These are phyloP conservation scores for Wallacemonas collosoma DNA, from an alignment of 208 protist species.

Conservation along the genomic window DNA sequence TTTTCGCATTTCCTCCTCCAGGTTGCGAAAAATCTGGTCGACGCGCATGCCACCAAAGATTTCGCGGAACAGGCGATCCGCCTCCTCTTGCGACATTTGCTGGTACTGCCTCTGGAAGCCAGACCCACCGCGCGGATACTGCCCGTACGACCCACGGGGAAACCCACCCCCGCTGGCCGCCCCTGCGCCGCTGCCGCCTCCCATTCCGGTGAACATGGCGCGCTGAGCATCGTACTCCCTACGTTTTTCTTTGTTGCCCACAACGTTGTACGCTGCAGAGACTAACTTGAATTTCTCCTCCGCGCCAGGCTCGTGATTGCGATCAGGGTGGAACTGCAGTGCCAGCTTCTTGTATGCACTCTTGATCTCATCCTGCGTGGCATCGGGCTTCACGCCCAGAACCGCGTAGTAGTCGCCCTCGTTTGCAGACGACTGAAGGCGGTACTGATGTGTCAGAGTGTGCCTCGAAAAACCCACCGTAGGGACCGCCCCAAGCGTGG, in stretches of 20 bases:
- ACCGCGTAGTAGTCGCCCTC: slow-evolving; percentile 73
- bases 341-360: slow-evolving; percentile 89
- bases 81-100: slow-evolving; percentile 89
- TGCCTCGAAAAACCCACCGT: not conserved
- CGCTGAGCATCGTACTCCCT: slow-evolving; percentile 80
- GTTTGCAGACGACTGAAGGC: slow-evolving; percentile 19
- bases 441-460: slow-evolving; percentile 12
- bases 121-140: slow-evolving; percentile 17
- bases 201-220: slow-evolving; percentile 27
- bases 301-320: slow-evolving; percentile 76
- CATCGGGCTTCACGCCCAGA: slow-evolving; percentile 70
- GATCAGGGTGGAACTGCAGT: slow-evolving; percentile 90
- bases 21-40: slow-evolving; percentile 84
- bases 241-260: slow-evolving; percentile 75
- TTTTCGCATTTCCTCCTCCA: slow-evolving; percentile 78
- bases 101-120: slow-evolving; percentile 48
- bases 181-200: slow-evolving; percentile 17
- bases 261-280: slow-evolving; percentile 83
- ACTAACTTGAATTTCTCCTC: slow-evolving; percentile 91
- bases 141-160: slow-evolving; percentile 18
- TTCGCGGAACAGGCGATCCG: slow-evolving; percentile 81
- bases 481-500: not conserved
- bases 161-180: slow-evolving; percentile 21
- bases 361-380: slow-evolving; percentile 90
- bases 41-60: slow-evolving; percentile 87